phyloP scores from a whole-genome alignment of 306 rosid species.

The Glycine soja region DNA sequence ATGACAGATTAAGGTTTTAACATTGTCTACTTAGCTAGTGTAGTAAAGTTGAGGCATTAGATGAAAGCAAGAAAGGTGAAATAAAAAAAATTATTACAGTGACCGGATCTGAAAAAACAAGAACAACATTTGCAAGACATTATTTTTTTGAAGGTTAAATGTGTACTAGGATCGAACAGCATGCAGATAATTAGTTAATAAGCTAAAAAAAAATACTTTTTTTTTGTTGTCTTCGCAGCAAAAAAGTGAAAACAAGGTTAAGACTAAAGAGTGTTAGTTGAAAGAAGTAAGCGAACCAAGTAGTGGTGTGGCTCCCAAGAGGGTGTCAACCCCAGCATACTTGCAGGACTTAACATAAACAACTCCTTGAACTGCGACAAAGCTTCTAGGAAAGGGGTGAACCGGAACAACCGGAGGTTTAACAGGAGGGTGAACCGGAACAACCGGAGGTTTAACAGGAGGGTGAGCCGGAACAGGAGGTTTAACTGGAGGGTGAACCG shows the following conservation, averaged over 20 bases:
- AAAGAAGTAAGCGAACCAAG: constrained; percentile 51
- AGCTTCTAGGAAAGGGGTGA: constrained; percentile 54
- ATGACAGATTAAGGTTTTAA: too few species aligned
- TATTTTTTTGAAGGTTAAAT: background rate
- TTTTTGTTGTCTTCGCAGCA: too few species aligned
- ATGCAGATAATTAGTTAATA: background rate
- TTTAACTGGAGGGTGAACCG: background rate
- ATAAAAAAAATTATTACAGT: background rate
- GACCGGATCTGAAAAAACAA: background rate
- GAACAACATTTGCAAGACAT: background rate
- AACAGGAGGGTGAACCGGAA: background rate
- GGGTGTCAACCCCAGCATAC: constrained; percentile 66
- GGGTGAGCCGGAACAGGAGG: background rate
- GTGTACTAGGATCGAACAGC: background rate
- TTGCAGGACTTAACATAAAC: constrained; percentile 84
- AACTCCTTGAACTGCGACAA: constrained; percentile 86
- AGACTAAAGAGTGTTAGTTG: background rate
- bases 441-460: background rate
- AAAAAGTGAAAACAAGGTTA: background rate
- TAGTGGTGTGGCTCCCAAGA: constrained; percentile 63
- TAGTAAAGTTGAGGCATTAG: background rate
- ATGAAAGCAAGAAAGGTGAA: background rate
- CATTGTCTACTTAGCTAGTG: background rate
- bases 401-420: constrained; percentile 30
- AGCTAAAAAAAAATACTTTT: too few species aligned